Percentiles rank a stretch among this genome's conserved stretches.
Evolutionary conservation across 768 basidiomycete species (phyloP).

Genomic region (Arthromyces matolae): DNA sequence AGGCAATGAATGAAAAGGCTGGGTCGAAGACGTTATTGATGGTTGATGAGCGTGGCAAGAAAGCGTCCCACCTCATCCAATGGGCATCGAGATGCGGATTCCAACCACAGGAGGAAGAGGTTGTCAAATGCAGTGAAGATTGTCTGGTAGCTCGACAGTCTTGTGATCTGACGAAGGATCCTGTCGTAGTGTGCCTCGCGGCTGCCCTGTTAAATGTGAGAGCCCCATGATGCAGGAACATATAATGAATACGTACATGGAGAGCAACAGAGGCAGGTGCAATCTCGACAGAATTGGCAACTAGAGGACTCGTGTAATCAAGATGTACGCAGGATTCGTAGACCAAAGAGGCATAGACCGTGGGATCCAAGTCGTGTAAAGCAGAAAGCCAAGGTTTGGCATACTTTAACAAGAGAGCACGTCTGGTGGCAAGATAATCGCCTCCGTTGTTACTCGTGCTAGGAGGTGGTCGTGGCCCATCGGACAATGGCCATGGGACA

Average conservation of each 20-base stretch:
- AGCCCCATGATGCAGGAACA: background rate
- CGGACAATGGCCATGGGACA: conserved; percentile 53
- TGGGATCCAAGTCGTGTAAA: conserved; percentile 58
- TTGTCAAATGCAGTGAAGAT: conserved; percentile 56
- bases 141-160: conserved; percentile 49
- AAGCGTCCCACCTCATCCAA: conserved; percentile 36
- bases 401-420: conserved; percentile 51
- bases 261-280: conserved; percentile 15
- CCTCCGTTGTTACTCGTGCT: conserved; percentile 57
- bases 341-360: conserved; percentile 47
- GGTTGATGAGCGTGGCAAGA: background rate
- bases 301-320: conserved; percentile 25
- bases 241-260: background rate
- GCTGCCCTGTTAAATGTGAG: background rate
- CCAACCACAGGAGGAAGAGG: conserved; percentile 58
- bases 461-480: conserved; percentile 32
- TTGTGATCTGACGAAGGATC: conserved; percentile 49
- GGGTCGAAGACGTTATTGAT: no score
- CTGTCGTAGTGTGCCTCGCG: conserved; percentile 30
- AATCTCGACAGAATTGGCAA: conserved; percentile 11
- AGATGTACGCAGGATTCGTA: conserved; percentile 52
- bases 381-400: conserved; percentile 66
- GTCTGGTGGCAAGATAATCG: conserved; percentile 63
- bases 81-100: conserved; percentile 31
- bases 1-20: conserved; percentile 53